Evolutionary conservation across 106 monocot species (phyloP).

Genomic region (Dendrobium nobile): DNA sequence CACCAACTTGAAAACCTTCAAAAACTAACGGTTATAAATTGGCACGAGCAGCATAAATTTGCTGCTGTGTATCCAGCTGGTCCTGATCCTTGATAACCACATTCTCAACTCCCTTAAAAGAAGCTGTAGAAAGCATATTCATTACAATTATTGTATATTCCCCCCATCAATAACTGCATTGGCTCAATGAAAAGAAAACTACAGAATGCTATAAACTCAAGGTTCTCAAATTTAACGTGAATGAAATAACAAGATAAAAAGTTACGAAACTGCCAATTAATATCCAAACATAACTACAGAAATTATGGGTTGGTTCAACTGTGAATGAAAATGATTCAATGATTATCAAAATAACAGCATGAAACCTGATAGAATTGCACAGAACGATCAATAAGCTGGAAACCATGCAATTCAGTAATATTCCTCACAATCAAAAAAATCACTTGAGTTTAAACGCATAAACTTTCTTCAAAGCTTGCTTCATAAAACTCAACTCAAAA

Average conservation of each 20-base stretch:
- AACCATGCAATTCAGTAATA: too few species aligned
- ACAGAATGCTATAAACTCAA: not conserved
- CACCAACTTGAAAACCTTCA: slow-evolving; percentile 93
- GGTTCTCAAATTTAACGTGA: not conserved
- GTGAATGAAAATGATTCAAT: not conserved
- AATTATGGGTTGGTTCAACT: not conserved
- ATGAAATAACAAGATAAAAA: not conserved
- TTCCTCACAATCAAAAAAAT: too few species aligned
- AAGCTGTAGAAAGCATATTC: slow-evolving; percentile 19
- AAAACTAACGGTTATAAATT: slow-evolving; percentile 95
- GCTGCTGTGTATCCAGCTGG: slow-evolving; percentile 98
- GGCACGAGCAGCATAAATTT: slow-evolving; percentile 93
- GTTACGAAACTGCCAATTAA: not conserved
- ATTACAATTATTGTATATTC: not conserved
- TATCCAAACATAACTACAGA: not conserved
- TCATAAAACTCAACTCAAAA: too few species aligned
- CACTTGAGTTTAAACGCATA: too few species aligned
- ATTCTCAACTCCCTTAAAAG: slow-evolving; percentile 66
- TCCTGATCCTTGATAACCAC: slow-evolving; percentile 87
- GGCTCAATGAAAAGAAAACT: not conserved
- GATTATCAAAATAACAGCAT: too few species aligned
- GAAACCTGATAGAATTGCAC: too few species aligned
- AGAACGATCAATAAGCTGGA: too few species aligned
- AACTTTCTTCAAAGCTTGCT: too few species aligned
- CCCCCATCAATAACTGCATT: not conserved